Conservation (phyloP, 495 filamentous ascomycete species). For the Podospora conica region DNA sequence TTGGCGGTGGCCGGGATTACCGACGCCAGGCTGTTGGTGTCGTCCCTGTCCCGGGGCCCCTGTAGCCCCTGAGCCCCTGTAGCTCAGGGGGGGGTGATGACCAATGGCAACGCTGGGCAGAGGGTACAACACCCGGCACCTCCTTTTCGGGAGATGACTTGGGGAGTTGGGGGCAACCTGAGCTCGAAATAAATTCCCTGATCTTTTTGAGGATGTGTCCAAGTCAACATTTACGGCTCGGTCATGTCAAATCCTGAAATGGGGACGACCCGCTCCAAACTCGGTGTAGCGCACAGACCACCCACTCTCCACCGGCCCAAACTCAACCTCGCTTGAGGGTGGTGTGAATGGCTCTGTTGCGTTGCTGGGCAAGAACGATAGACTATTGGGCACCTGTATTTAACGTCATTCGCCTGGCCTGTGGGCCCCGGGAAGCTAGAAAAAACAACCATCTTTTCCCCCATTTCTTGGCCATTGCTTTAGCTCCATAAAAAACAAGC, state of each 20-base stretch:
- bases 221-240: background rate
- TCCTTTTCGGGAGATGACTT: background rate
- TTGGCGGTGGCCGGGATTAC: background rate
- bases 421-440: no score
- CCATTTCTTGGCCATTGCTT: no score
- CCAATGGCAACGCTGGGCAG: background rate
- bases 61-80: background rate
- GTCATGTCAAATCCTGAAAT: background rate
- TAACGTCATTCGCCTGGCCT: no score
- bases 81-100: background rate
- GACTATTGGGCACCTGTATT: background rate
- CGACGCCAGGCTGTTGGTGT: background rate
- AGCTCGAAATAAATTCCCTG: background rate
- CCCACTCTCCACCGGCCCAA: background rate
- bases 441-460: no score
- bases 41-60: background rate
- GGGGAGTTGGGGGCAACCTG: no score
- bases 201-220: background rate
- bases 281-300: conserved; percentile 1
- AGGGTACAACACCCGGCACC: background rate
- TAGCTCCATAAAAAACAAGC: background rate
- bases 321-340: conserved; percentile 5
- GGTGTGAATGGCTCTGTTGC: background rate
- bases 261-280: background rate
- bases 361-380: no score